Evolutionary conservation across 495 filamentous ascomycete species (phyloP), one percentile per base, ranked within the genome.

Genomic region (Halenospora varia): DNA sequence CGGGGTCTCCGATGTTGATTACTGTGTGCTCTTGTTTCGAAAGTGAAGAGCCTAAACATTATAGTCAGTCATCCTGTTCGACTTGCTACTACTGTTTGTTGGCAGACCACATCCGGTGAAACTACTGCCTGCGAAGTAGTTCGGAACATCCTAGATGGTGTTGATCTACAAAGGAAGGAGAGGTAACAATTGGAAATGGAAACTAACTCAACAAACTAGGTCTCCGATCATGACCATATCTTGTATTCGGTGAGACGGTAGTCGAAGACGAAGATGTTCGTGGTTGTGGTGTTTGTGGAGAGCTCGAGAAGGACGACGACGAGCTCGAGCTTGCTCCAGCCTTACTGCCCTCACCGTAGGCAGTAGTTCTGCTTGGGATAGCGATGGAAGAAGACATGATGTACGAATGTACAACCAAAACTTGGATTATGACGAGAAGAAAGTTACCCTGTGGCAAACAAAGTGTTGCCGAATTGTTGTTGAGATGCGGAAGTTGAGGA

Each of bases 1-100:
- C 82, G 3, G 77, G 75, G 42, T 84, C 77, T 18, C 80, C 83
- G 52, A 88, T 82, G 62, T 87, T 86, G 63, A 88, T 77, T 17
- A 87, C 84, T 2, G 80, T 87, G 61, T 82, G 83, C 69, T 88
- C 85, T 55, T 83, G 75, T 66, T 85, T 81, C 40, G 77, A 77
- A 49, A 88, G 68, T 4, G 83, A 82, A 25, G 81, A 77, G 66
- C 84, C 84, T 88, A 48, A 19, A 24, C 23, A 58, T 25, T 59
- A 51, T 54, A 65, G 51, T 63, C 20, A 54, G 46, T 23, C 29
- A 2, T 18, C 20, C 47, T 48, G n/a, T 46, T n/a, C 48, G 44
- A 18, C 25, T 39, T 17, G 9, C 35, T 40, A 9, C n/a, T 40
- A 20, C 6, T 46, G 42, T 46, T 20, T 4, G 19, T 6, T 20